phyloP scores from a whole-genome alignment of 768 basidiomycete genomes.

The Suillus weaverae region DNA sequence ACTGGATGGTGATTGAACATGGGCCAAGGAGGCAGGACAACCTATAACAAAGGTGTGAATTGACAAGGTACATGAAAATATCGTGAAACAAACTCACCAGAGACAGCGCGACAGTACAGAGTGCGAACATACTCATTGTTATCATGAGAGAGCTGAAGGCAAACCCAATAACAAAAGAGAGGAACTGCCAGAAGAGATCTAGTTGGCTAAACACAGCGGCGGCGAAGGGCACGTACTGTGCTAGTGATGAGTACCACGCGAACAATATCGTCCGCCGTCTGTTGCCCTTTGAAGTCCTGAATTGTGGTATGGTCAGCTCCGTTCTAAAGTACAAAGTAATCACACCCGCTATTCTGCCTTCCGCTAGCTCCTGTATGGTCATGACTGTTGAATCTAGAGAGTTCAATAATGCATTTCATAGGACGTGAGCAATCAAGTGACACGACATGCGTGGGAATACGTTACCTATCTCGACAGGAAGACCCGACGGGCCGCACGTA shows the following conservation, averaged over 20 bases:
- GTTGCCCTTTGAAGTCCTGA: constrained; percentile 35
- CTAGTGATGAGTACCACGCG: constrained; percentile 23
- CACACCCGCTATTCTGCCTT: constrained; percentile 31
- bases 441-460: constrained; percentile 1
- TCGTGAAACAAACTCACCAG: constrained; percentile 2
- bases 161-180: constrained; percentile 33
- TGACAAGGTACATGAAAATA: no score
- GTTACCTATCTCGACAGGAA: not conserved
- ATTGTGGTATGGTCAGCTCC: constrained; percentile 1
- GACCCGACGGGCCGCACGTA: not conserved
- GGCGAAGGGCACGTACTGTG: constrained; percentile 21
- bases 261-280: constrained; percentile 23
- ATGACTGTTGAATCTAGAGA: constrained; percentile 15
- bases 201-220: not conserved
- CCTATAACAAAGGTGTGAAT: constrained; percentile 35
- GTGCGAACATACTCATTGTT: constrained; percentile 18
- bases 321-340: not conserved
- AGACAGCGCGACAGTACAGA: constrained; percentile 3
- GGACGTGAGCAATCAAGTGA: not conserved
- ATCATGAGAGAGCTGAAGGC: constrained; percentile 27
- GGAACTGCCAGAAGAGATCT: constrained; percentile 16
- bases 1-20: constrained; percentile 63
- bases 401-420: not conserved
- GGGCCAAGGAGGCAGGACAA: constrained; percentile 70
- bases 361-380: constrained; percentile 27